These are phyloP conservation scores for Crithidia brevicula DNA, from an alignment of 208 protist genomes.

Conservation along the genomic window DNA sequence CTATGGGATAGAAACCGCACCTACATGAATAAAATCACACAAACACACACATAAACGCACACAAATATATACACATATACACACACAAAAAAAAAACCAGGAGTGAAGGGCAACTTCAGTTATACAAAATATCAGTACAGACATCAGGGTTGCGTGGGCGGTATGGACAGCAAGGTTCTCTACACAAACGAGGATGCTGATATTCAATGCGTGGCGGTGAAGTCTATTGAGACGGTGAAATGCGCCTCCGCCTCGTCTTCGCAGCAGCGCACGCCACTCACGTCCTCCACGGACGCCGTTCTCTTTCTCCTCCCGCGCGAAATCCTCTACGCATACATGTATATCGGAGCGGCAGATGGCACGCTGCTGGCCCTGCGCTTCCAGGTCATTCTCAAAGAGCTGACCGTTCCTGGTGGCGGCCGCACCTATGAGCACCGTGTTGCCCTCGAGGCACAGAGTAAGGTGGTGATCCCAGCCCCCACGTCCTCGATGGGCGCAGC, in stretches of 20 bases:
- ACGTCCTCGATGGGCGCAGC: no score
- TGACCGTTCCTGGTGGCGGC: background rate
- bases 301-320: conserved; percentile 30
- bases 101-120: no score
- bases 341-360: conserved; percentile 32
- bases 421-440: conserved; percentile 23
- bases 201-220: conserved; percentile 36
- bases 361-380: conserved; percentile 38
- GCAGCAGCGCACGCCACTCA: conserved; percentile 3
- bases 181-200: conserved; percentile 29
- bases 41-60: no score
- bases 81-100: background rate
- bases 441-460: conserved; percentile 30
- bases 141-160: background rate
- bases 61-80: no score
- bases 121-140: background rate
- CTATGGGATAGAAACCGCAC: no score
- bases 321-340: conserved; percentile 33
- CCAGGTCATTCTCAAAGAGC: conserved; percentile 14
- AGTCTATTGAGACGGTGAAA: conserved; percentile 23
- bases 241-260: background rate
- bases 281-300: conserved; percentile 1
- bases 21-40: no score
- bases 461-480: background rate
- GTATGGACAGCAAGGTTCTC: conserved; percentile 39